Evolutionary conservation across 257 asterid species (phyloP), one percentile per base, ranked within the genome.

Genomic region (Fraxinus excelsior): DNA sequence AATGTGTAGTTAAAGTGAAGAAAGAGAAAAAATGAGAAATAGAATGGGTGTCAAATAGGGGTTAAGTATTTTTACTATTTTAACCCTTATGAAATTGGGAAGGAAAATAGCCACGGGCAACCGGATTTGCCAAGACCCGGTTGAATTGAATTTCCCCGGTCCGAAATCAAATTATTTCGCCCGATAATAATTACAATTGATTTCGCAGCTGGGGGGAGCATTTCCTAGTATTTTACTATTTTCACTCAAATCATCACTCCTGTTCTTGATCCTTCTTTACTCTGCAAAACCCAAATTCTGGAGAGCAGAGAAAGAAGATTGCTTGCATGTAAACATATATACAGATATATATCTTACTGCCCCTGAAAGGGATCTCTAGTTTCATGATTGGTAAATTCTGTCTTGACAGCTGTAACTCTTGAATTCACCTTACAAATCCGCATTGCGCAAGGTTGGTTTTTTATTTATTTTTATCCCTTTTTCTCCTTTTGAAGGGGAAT

Each of bases 251-350:
- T 62, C 80, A 32, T n/a, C 31, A 40, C 66, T 67, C 56, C 60
- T 80, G 73, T 73, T 76, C 80, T 85, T 82, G 86, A 82, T 79
- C 78, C 76, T 68, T 58, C 74, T 32, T 64, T 73, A 76, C 62
- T 78, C 80, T 75, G 26, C 67, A 60, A 76, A 75, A 13, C 80
- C 75, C 35, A 26, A 3, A 26, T 62, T 62, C 68, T 62, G 35
- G 66, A 74, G 51, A 35, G 70, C 58, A 67, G 75, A 71, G 79
- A 62, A 60, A 78, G 71, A 64, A 64, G 71, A 65, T 26, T 62
- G 68, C 51, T 64, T 62, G 42, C 69, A 23, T 56, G 23, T 83
- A 40, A 31, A 23, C n/a, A n/a, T 10, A 65, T 23, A 38, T 40
- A 26, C 9, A 31, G 34, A 64, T 11, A 25, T 23, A 21, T 62